Evolutionary conservation across 1,139 yeast genomes (phyloP), one percentile per base, ranked within the genome.

Genomic region (Suhomyces atakaporum): DNA sequence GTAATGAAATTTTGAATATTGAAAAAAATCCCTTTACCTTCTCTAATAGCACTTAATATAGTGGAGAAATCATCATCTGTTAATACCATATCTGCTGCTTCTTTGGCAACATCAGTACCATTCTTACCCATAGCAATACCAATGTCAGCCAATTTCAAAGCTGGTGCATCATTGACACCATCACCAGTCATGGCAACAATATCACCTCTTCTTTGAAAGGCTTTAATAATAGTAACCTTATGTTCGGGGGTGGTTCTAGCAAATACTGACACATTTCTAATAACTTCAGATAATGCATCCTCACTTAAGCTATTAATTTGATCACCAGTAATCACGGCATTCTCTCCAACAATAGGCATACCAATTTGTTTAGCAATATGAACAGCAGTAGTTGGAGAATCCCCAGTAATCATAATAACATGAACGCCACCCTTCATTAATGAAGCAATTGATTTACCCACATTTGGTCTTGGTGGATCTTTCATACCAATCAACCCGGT

Each of bases 111-210:
- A 62, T 92, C 98, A 1, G 98, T 92, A 41, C 98, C 98, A 63
- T 85, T 80, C 53, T 81, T 80, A 44, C 98, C 98, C 98, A 92
- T 92, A 21, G 96, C 84, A 51, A 92, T 90, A 51, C 98, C 98
- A 51, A 92, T 94, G 62, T 92, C 96, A 2, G 98, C 98, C 54
- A 90, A 73, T 60, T 92, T 92, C 53, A 92, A 75, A 4, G 98
- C 97, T n/a, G 98, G 98, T 0, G 98, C 97, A 65, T 92, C 98
- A 58, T 92, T 92, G 18, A 92, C 98, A 63, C 98, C 98, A 62
- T 92, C 98, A 48, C 98, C 98, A 8, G 97, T 92, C 98, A 92
- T 92, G 27, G 97, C 98, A 33, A 92, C 98, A 45, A 90, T 83
- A 60, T 92, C 96, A 31, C 97, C 97, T 52, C 95, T 77, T 55